A percentile compares a stretch with the other conserved stretches of the same genome.
Evolutionary conservation across 2,329 filamentous ascomycete species (phyloP).

Genomic region (Cladophialophora immunda): DNA sequence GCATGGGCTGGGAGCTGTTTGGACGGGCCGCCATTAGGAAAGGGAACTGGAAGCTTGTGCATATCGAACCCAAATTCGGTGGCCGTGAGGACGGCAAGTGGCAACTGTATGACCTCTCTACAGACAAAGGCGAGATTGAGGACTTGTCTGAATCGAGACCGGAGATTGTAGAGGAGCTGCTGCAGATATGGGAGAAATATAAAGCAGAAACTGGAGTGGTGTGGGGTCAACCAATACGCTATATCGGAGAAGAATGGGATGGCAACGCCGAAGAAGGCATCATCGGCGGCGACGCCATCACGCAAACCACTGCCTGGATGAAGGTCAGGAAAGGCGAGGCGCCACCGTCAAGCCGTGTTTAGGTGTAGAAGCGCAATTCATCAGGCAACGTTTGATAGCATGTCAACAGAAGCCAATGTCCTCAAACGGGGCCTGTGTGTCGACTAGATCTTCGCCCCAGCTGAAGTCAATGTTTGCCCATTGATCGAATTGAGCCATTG

Average conservation of each 20-base stretch:
- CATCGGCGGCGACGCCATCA: not conserved
- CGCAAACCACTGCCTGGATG: slow-evolving; percentile 1
- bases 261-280: not conserved
- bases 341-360: not conserved
- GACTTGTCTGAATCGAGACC: too few species aligned
- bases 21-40: slow-evolving; percentile 63
- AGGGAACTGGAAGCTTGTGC: slow-evolving; percentile 60
- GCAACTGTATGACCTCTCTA: too few species aligned
- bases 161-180: too few species aligned
- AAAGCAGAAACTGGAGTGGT: not conserved
- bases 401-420: too few species aligned
- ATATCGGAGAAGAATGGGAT: slow-evolving; percentile 1
- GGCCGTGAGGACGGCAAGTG: too few species aligned
- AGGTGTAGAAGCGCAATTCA: too few species aligned
- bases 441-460: not conserved
- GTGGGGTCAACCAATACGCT: not conserved
- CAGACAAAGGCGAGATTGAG: too few species aligned
- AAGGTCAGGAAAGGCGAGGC: not conserved
- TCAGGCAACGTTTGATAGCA: too few species aligned
- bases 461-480: not conserved
- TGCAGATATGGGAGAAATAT: too few species aligned
- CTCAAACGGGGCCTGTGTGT: too few species aligned
- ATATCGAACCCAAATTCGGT: not conserved
- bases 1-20: slow-evolving; percentile 64
- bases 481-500: not conserved